phyloP scores from a whole-genome alignment of 2,329 filamentous ascomycete genomes.

The Microcera coccophila region DNA sequence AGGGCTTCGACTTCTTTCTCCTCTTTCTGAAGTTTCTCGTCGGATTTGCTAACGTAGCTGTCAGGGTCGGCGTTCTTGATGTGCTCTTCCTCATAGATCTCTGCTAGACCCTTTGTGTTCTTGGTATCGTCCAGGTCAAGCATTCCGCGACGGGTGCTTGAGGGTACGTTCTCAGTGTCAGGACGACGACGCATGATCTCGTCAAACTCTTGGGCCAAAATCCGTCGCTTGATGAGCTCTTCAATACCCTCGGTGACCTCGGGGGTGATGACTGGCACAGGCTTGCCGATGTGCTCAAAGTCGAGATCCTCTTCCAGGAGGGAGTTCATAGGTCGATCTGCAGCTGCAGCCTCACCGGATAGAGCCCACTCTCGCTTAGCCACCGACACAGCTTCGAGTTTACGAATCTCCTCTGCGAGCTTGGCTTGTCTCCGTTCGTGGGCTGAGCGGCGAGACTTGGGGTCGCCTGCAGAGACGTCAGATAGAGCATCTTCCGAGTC shows the following conservation, averaged over 20 bases:
- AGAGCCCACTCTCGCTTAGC: conserved; percentile 89
- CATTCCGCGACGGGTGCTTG: conserved; percentile 62
- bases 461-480: conserved; percentile 64
- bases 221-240: conserved; percentile 87
- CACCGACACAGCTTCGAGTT: conserved; percentile 82
- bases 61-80: conserved; percentile 71
- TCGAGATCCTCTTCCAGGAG: conserved; percentile 92
- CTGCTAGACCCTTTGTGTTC: conserved; percentile 79
- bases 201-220: conserved; percentile 86
- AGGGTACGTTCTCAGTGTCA: conserved; percentile 62
- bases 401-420: conserved; percentile 83
- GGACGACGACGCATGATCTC: conserved; percentile 81
- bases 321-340: conserved; percentile 82
- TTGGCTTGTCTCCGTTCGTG: conserved; percentile 86
- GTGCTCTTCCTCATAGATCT: conserved; percentile 93
- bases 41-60: conserved; percentile 73
- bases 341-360: conserved; percentile 78
- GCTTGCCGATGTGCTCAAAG: conserved; percentile 92
- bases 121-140: conserved; percentile 85
- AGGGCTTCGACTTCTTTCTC: conserved; percentile 77
- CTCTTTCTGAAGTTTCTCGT: conserved; percentile 77
- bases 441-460: conserved; percentile 70
- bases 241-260: conserved; percentile 90
- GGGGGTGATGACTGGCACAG: conserved; percentile 87
- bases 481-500: conserved; percentile 63